Conservation (phyloP, 139 green algal species). For the Trebouxia sp. region DNA sequence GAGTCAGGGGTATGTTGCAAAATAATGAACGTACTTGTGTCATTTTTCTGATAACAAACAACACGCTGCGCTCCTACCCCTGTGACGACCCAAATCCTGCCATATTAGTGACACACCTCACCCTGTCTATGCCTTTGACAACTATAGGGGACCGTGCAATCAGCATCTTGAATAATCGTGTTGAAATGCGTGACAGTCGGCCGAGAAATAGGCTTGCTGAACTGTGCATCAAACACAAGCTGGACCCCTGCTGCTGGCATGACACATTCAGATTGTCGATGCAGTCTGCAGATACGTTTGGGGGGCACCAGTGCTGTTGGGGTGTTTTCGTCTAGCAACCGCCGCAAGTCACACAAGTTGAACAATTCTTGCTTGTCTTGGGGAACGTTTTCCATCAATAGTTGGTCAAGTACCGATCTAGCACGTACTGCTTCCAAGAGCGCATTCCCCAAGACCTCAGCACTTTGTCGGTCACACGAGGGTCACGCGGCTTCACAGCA, state of each 20-base stretch:
- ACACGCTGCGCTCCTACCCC: background rate
- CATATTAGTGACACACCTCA: constrained; percentile 12
- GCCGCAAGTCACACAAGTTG: constrained; percentile 13
- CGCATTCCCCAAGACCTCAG: constrained; percentile 19
- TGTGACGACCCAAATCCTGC: constrained; percentile 9
- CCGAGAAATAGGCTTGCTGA: constrained; percentile 15
- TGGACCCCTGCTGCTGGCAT: constrained; percentile 19
- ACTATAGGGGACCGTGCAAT: constrained; percentile 11
- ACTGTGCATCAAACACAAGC: constrained; percentile 23
- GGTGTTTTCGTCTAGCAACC: constrained; percentile 10
- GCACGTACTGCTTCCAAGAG: constrained; percentile 24
- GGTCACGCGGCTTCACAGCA: constrained; percentile 22
- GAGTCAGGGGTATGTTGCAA: constrained; percentile 4
- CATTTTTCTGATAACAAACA: constrained; percentile 15
- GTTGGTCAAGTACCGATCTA: constrained; percentile 27
- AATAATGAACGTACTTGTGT: constrained; percentile 11
- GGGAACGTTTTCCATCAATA: constrained; percentile 27
- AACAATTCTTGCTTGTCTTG: constrained; percentile 25
- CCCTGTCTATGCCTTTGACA: constrained; percentile 6
- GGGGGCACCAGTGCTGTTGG: constrained; percentile 12
- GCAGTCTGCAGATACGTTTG: constrained; percentile 17
- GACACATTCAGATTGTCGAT: constrained; percentile 14
- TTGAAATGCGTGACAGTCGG: constrained; percentile 13
- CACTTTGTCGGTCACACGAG: constrained; percentile 25
- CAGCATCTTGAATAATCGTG: constrained; percentile 15